Evolutionary conservation across 768 basidiomycete genomes (phyloP), one percentile per base, ranked within the genome.

Genomic region (Leccinellum rugosiceps): DNA sequence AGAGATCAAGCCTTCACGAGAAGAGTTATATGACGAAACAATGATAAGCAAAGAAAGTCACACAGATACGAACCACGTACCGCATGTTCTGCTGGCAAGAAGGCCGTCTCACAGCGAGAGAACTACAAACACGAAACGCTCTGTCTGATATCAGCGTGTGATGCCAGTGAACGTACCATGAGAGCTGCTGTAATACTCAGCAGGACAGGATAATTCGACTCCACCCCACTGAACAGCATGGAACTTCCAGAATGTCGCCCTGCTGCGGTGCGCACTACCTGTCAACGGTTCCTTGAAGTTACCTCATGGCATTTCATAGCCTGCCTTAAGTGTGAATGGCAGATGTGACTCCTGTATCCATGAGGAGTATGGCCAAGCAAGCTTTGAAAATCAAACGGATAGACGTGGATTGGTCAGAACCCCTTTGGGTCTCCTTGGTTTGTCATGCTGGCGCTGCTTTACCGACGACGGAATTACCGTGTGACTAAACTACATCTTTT

Each of bases 251-350:
- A 26, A 17, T 25, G 17, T n/a, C 31, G 26, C 17, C 32, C 15
- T 11, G 21, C 21, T 56, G 46, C 50, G 19, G 34, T 32, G 47
- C 32, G n/a, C 47, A 26, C n/a, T n/a, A 26, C 15, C 19, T 17
- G 55, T 21, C 17, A 15, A 38, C 25, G 14, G 26, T 6, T 25
- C 14, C 21, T 26, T 2, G 43, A 46, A 8, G 31, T 41, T n/a
- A 19, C 56, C 58, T 50, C 53, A 31, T 50, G 59, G 21, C 31
- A 55, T 41, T 65, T 68, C 64, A 56, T 61, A 61, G 66, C 55
- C 50, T 68, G 58, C 66, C 58, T 28, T 53, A 35, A 19, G 11
- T 6, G 41, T 19, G 41, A 53, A 34, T 10, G 44, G 52, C 17
- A 47, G 46, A 34, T 43, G 28, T 21, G n/a, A 25, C 8, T 19